Percentiles rank a stretch among this genome's conserved stretches.
Evolutionary conservation across 768 basidiomycete species (phyloP).

Genomic region (Naematelia aurantialba): DNA sequence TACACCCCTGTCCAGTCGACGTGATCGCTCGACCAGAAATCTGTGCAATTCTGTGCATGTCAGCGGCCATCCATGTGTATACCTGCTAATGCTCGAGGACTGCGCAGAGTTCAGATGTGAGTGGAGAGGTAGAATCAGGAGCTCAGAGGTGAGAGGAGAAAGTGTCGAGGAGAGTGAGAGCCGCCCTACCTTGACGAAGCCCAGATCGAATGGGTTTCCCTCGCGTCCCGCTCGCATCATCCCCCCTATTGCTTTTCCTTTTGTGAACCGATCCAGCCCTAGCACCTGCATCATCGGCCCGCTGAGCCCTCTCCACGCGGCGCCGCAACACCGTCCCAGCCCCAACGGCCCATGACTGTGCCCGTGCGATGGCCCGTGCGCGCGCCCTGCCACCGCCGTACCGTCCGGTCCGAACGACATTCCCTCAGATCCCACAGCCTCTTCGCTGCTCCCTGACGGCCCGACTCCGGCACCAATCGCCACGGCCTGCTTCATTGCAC

Average conservation of each 20-base stretch:
- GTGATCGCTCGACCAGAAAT: conserved; percentile 85
- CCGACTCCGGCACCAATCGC: conserved; percentile 42
- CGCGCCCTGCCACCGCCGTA: conserved; percentile 48
- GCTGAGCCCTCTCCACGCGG: conserved; percentile 14
- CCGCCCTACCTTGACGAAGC: conserved; percentile 55
- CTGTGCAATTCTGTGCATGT: conserved; percentile 55
- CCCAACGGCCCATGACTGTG: conserved; percentile 16
- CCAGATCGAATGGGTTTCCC: conserved; percentile 88
- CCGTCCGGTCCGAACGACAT: conserved; percentile 19
- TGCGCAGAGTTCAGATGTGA: too few species aligned
- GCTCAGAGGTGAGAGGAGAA: neutral
- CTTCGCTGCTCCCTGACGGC: conserved; percentile 33
- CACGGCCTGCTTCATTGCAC: conserved; percentile 39
- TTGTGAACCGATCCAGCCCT: conserved; percentile 90
- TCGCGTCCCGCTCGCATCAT: conserved; percentile 71
- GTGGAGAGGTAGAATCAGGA: too few species aligned
- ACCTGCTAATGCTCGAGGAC: too few species aligned
- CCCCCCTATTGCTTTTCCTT: conserved; percentile 81
- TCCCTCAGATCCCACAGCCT: conserved; percentile 14
- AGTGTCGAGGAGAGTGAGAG: neutral
- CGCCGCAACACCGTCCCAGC: conserved; percentile 10
- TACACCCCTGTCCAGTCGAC: conserved; percentile 87
- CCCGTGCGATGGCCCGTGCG: conserved; percentile 48
- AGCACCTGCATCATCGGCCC: conserved; percentile 75
- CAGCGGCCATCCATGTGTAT: too few species aligned